Evolutionary conservation across 176 grass and related monocot species (phyloP).

Genomic region (Alopecurus myosuroides): DNA sequence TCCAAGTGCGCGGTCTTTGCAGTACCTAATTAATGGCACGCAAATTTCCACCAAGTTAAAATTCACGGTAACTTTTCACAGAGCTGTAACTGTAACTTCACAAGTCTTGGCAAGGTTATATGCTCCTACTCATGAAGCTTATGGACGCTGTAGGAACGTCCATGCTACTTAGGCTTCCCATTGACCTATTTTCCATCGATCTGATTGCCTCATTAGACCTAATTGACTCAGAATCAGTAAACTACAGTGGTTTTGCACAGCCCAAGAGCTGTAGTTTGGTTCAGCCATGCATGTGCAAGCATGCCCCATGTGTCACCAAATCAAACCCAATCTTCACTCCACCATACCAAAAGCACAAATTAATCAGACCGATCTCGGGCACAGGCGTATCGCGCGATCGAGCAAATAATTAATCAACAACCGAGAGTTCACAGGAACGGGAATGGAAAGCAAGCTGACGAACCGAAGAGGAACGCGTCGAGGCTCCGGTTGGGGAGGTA

Average conservation of each 20-base stretch:
- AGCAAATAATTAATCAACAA: background rate
- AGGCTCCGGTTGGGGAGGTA: conserved; percentile 90
- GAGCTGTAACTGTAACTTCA: no score
- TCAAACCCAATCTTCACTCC: background rate
- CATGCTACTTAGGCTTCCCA: background rate
- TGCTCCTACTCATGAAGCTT: conserved; percentile 7
- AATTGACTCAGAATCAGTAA: conserved; percentile 24
- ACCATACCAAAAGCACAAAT: background rate
- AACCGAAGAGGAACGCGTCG: conserved; percentile 82
- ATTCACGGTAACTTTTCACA: background rate
- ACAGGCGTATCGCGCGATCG: background rate
- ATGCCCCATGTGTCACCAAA: conserved; percentile 6
- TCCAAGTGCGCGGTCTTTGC: conserved; percentile 53
- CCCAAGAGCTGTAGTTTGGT: background rate
- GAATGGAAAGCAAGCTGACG: background rate
- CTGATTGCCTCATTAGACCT: background rate
- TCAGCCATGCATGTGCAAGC: conserved; percentile 29
- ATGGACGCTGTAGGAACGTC: background rate
- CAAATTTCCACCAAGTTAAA: background rate
- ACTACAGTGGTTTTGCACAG: background rate
- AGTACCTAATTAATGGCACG: conserved; percentile 9
- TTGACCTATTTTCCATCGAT: conserved; percentile 41
- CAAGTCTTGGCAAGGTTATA: no score
- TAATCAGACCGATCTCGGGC: background rate
- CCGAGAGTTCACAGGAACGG: background rate